Conservation (phyloP, 495 filamentous ascomycete genomes). For the Lophiostoma macrostomum region DNA sequence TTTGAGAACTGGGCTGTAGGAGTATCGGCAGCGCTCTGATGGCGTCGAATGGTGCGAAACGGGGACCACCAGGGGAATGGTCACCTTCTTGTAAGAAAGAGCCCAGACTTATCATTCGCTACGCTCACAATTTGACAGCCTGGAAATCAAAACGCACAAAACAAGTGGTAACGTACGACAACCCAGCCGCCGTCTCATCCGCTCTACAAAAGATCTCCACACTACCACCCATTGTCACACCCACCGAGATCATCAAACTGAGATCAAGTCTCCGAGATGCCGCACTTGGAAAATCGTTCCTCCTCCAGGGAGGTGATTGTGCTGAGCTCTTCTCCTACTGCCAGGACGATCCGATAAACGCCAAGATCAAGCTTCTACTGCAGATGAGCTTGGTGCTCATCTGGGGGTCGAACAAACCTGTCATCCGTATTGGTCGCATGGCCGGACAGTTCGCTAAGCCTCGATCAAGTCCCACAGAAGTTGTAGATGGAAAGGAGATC, state of each 20-base stretch:
- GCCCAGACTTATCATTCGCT: no score
- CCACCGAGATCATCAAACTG: constrained; percentile 75
- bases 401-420: constrained; percentile 85
- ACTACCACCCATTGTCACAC: constrained; percentile 87
- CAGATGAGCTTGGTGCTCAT: constrained; percentile 95
- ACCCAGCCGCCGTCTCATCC: constrained; percentile 59
- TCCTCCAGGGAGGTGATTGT: constrained; percentile 95
- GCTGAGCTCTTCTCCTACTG: constrained; percentile 98
- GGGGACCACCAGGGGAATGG: constrained; percentile 13
- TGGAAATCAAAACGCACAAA: constrained; percentile 91
- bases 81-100: constrained; percentile 31
- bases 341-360: constrained; percentile 77
- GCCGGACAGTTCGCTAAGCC: constrained; percentile 98
- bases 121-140: constrained; percentile 46
- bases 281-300: constrained; percentile 86
- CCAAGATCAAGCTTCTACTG: constrained; percentile 91
- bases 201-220: constrained; percentile 68
- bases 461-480: constrained; percentile 81
- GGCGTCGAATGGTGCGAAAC: not conserved
- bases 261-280: constrained; percentile 76
- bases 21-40: not conserved
- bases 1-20: not conserved
- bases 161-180: constrained; percentile 79
- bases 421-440: constrained; percentile 92
- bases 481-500: constrained; percentile 72